phyloP scores from a whole-genome alignment of 164 flowering plant species.

The Stephania yunnanensis region DNA sequence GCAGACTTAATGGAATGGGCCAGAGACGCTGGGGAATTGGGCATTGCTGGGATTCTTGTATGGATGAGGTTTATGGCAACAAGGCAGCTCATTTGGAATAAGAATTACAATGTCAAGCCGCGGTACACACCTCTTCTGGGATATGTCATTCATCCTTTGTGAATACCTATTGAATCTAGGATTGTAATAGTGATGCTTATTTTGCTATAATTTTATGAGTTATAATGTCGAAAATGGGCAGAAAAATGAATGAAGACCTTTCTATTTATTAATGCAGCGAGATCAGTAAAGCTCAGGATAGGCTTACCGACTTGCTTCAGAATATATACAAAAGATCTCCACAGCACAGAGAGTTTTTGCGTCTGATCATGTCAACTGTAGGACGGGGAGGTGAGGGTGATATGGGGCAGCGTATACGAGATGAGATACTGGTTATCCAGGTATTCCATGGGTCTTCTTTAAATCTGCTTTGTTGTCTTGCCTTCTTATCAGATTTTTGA shows the following conservation, averaged over 20 bases:
- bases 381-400: conserved; percentile 99
- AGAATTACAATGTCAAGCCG: conserved; percentile 97
- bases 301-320: conserved; percentile 86
- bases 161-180: not conserved
- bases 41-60: conserved; percentile 90
- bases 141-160: not conserved
- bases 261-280: conserved; percentile 51
- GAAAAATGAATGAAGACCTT: not conserved
- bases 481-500: not conserved
- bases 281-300: conserved; percentile 93
- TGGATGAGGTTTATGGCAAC: conserved; percentile 99
- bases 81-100: conserved; percentile 96
- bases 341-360: conserved; percentile 60
- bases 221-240: not conserved
- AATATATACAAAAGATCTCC: conserved; percentile 52
- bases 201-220: no score
- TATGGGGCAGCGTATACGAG: conserved; percentile 96
- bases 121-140: conserved; percentile 46
- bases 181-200: not conserved
- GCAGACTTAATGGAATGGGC: conserved; percentile 82
- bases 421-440: conserved; percentile 96
- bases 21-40: conserved; percentile 63
- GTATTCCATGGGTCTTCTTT: conserved; percentile 23
- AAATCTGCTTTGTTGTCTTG: conserved; percentile 1
- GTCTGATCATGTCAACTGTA: conserved; percentile 90